Percentiles rank a stretch among this genome's conserved stretches.
These are phyloP conservation scores for Penicillium ochrochloron DNA, from an alignment of 495 filamentous ascomycete species.

Conservation along the genomic window DNA sequence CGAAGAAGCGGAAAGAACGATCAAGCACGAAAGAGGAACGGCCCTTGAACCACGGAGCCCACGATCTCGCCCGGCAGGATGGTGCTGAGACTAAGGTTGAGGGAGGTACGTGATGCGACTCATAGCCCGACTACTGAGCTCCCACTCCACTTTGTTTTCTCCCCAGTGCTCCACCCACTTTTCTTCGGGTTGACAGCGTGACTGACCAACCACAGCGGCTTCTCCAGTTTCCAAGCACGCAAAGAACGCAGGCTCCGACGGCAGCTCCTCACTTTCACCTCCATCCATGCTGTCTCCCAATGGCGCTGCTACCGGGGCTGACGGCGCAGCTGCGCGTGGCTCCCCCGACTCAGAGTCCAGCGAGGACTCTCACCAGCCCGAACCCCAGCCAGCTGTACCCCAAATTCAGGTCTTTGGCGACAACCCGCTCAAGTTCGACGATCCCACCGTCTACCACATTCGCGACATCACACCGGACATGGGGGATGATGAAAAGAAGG, in stretches of 20 bases:
- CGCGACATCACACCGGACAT: constrained; percentile 71
- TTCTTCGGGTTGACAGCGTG: constrained; percentile 20
- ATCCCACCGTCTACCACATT: constrained; percentile 95
- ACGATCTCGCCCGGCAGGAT: constrained; percentile 69
- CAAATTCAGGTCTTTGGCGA: constrained; percentile 85
- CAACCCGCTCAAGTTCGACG: constrained; percentile 87
- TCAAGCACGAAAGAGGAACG: constrained; percentile 57
- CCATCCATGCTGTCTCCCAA: constrained; percentile 53
- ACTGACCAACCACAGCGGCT: constrained; percentile 36
- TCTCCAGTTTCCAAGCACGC: constrained; percentile 54
- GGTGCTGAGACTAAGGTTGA: constrained; percentile 59
- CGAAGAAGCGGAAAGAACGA: constrained; percentile 58
- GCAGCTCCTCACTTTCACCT: constrained; percentile 63
- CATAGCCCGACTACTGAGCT: not conserved
- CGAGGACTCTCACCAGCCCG: constrained; percentile 72
- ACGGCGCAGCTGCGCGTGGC: constrained; percentile 47
- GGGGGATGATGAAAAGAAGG: constrained; percentile 77
- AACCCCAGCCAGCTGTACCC: constrained; percentile 74
- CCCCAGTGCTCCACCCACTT: constrained; percentile 21
- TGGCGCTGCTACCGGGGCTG: constrained; percentile 56
- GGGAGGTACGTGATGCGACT: constrained; percentile 58
- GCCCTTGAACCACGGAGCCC: constrained; percentile 64
- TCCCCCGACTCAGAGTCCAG: constrained; percentile 62
- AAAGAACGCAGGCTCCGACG: constrained; percentile 60
- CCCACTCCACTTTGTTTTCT: constrained; percentile 19